These are phyloP conservation scores for Luffa aegyptiaca DNA, from an alignment of 306 rosid species.

Conservation along the genomic window DNA sequence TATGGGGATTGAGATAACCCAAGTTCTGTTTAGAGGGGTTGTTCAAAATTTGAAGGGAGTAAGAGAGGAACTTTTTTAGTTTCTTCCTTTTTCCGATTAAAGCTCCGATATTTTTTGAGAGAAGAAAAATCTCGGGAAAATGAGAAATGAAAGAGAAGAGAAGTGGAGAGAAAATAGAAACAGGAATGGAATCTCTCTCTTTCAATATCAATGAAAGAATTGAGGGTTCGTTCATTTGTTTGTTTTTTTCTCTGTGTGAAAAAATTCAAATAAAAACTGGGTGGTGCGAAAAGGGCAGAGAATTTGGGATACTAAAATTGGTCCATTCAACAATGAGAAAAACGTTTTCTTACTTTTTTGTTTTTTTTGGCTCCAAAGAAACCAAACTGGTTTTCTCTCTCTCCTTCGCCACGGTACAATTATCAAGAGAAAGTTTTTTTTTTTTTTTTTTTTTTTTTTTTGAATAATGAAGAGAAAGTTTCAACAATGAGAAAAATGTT, in stretches of 20 bases:
- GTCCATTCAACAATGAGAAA: constrained; percentile 3
- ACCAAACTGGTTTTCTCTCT: background rate
- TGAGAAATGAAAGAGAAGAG: background rate
- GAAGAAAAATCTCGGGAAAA: background rate
- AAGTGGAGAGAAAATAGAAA: background rate
- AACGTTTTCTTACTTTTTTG: background rate
- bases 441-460: too few relatives aligned
- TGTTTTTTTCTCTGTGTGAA: background rate
- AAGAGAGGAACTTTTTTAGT: constrained; percentile 2
- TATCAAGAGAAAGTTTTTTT: too few relatives aligned
- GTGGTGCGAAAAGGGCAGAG: constrained; percentile 14
- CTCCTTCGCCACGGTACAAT: background rate
- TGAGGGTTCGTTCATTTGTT: background rate
- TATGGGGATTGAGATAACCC: background rate
- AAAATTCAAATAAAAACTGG: constrained; percentile 17
- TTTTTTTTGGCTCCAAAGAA: background rate
- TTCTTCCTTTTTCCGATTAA: background rate
- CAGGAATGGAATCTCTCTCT: background rate
- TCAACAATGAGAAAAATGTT: too few relatives aligned
- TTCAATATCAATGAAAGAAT: background rate
- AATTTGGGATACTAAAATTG: constrained; percentile 14
- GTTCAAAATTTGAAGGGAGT: constrained; percentile 6
- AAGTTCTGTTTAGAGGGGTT: constrained; percentile 7
- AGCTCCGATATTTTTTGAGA: constrained; percentile 6
- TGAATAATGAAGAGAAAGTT: too few relatives aligned